Evolutionary conservation across 352 stramenopile species (phyloP), one percentile per base, ranked within the genome.

Genomic region (Phytophthora tentaculata): DNA sequence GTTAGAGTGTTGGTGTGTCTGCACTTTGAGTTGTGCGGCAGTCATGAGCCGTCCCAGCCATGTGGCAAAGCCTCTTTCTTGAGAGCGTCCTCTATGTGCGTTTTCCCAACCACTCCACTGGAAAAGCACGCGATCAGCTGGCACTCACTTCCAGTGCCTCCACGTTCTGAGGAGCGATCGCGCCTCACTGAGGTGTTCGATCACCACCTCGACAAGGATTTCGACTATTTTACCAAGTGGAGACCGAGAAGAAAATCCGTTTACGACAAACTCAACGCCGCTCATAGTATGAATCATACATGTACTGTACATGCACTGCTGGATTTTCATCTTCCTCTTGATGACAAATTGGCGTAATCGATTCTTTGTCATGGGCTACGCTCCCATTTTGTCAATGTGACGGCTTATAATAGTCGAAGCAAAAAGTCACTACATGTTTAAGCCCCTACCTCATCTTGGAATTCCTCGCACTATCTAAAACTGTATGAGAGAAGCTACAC

Each of bases 161-260:
- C 7, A 28, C 8, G 44, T 28, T 50, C 44, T 50, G 28, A 50
- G 13, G 16, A 50, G 10, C 20, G 10, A 32, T 20, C 50, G 32
- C 32, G 26, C 20, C 20, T 56, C 44, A 8, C n/a, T 19, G n/a
- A 56, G 26, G 32, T 58, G 22, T 26, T 61, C 23, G 54, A 61
- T 51, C 23, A 51, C 54, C n/a, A 52, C 35, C 32, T 17, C 39
- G 29, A 49, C 20, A 12, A 17, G 35, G 20, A 23, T 16, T 26
- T 32, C 28, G 26, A 60, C 47, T 22, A 14, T 20, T 41, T 41
- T 39, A 41, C 26, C 55, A 70, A 65, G 39, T 47, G 62, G 47
- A 44, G 35, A 64, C 26, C n/a, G 6, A 55, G 63, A 66, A 66
- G 56, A 70, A 70, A 70, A 70, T 70, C 63, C 63, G 66, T 13